These are phyloP conservation scores for Rubroboletus pulcherrimus DNA, from an alignment of 768 basidiomycete genomes.

Conservation along the genomic window DNA sequence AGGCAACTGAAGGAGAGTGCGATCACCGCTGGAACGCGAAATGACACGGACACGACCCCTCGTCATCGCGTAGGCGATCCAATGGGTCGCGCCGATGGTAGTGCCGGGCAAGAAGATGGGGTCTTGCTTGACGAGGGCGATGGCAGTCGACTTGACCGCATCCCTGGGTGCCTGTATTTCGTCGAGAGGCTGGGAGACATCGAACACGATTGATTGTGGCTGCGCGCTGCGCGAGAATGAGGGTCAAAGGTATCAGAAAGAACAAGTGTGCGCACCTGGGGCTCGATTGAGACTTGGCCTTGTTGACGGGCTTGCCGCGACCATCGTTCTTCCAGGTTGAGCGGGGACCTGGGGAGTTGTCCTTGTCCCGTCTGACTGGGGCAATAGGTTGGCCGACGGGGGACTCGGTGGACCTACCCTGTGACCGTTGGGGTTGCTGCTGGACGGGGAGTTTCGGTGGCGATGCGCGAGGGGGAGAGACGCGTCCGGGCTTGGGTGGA, in stretches of 20 bases:
- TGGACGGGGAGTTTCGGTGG: slow-evolving; percentile 60
- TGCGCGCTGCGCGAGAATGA: slow-evolving; percentile 42
- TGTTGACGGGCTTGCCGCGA: slow-evolving; percentile 36
- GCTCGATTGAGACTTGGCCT: slow-evolving; percentile 49
- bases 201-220: slow-evolving; percentile 67
- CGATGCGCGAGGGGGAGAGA: slow-evolving; percentile 57
- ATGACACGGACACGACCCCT: slow-evolving; percentile 88
- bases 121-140: slow-evolving; percentile 84
- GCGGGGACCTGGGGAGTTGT: slow-evolving; percentile 64
- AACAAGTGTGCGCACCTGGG: slow-evolving; percentile 44
- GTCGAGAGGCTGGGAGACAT: slow-evolving; percentile 67
- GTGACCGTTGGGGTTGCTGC: slow-evolving; percentile 39
- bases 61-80: slow-evolving; percentile 93
- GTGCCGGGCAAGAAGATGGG: slow-evolving; percentile 79
- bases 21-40: slow-evolving; percentile 82
- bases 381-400: slow-evolving; percentile 43
- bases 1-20: slow-evolving; percentile 78
- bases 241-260: neutral
- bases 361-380: slow-evolving; percentile 55
- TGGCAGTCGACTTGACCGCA: slow-evolving; percentile 83
- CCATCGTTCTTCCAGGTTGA: slow-evolving; percentile 36
- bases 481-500: slow-evolving; percentile 51
- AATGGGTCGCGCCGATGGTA: slow-evolving; percentile 86
- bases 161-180: slow-evolving; percentile 76
- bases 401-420: slow-evolving; percentile 49